Evolutionary conservation across 768 basidiomycete genomes (phyloP).

Genomic region (Auriscalpium vulgare): DNA sequence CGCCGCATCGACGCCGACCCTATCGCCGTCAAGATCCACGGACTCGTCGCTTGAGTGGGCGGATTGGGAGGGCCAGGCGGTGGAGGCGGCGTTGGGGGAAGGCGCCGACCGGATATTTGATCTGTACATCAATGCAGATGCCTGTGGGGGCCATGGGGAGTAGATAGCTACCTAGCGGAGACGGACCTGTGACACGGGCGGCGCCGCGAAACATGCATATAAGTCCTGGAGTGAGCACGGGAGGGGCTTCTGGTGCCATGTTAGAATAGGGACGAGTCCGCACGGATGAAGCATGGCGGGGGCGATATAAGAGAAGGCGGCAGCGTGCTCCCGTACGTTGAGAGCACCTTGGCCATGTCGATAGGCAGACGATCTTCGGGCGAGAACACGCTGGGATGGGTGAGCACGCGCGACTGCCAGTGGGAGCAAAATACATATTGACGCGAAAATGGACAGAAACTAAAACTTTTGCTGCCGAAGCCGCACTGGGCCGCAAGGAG

Average conservation of each 20-base stretch:
- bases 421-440: conserved; percentile 6
- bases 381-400: neutral
- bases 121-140: conserved; percentile 31
- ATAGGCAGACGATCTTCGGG: neutral
- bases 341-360: neutral
- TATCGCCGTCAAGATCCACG: neutral
- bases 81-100: conserved; percentile 5
- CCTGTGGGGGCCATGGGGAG: conserved; percentile 18
- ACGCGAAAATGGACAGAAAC: conserved; percentile 16
- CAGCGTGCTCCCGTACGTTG: neutral
- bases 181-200: neutral
- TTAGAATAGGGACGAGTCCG: neutral
- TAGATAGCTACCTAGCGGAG: neutral
- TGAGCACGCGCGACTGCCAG: neutral
- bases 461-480: conserved; percentile 42
- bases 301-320: conserved; percentile 4
- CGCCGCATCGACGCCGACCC: neutral
- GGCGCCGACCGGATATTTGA: conserved; percentile 30
- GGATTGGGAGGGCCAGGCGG: neutral
- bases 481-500: conserved; percentile 34
- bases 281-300: conserved; percentile 6
- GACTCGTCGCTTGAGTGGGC: neutral
- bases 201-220: neutral
- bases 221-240: neutral
- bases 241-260: neutral